Base-by-base conservation (phyloP, 495 filamentous ascomycete species). In the Paragyromitra xinjiangensis region DNA sequence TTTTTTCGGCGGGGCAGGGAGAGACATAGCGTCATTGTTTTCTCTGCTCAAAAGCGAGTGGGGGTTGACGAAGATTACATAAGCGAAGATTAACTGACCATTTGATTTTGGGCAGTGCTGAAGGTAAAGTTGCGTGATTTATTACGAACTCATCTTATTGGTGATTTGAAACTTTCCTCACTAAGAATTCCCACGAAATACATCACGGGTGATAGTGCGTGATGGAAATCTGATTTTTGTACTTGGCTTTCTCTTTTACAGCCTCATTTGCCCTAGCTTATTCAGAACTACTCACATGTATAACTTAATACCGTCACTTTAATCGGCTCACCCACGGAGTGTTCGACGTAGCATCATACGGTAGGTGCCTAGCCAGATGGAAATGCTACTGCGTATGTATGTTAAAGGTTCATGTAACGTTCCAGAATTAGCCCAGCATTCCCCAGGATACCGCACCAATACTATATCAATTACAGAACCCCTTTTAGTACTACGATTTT, bases 1-100 rank as follows among this genome's bases (percentile, higher is more conserved):
- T 59, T 58, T 58, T 73, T 44, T 59, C 63, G 19, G 72, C 5
- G 69, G 72, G 53, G 24, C 22, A 22, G 34, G 16, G 42, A 14
- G 45, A 56, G 7, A 56, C 48, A 51, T 51, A 51, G 7, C 24
- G 24, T 29, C 24, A 56, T 9, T 56, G 22, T 26, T 2, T n/a
- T 53, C 50, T 53, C 7, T 19, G 50, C 16, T 53, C 19, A 34
- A 34, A 4, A 53, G 50, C 19, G 0, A 53, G 7, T 7, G 50
- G 50, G 50, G 50, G 50, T 8, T 53, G 22, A 11, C 16, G 44
- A 11, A 48, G 29, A 48, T 48, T 48, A 48, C 44, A 48, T 48
- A 48, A 48, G 8, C 44, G 29, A 34, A 48, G 11, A 16, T 12
- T 3, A 16, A 1, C 16, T 48, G 44, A 16, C 16, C 16, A 12